Conservation (phyloP, 1,139 yeast genomes). For the Taphrina communis region DNA sequence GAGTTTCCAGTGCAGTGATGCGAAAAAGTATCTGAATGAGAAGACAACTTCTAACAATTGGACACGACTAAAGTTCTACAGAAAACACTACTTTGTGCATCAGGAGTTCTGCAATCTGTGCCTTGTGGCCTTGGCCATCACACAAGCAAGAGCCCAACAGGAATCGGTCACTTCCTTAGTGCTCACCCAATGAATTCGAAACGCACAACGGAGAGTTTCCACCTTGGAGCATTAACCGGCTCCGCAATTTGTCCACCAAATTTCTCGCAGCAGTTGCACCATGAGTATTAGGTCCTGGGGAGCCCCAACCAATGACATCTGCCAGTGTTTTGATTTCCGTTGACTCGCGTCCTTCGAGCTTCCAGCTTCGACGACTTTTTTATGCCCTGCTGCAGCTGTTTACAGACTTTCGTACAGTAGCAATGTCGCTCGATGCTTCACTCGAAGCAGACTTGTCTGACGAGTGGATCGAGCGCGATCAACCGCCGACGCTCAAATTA, state of each 20-base stretch:
- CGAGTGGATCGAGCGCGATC: conserved; percentile 40
- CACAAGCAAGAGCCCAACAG: no score
- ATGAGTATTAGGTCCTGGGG: background rate
- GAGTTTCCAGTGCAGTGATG: conserved; percentile 65
- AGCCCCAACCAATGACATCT: conserved; percentile 11
- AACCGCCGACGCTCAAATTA: conserved; percentile 27
- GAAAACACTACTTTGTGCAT: no score
- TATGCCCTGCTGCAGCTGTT: no score
- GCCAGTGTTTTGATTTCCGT: conserved; percentile 26
- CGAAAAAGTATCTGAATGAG: no score
- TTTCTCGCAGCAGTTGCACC: background rate
- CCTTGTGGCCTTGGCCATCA: no score
- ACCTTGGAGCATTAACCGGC: background rate
- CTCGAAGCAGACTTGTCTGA: conserved; percentile 27
- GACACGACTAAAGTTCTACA: no score
- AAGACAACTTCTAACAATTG: no score
- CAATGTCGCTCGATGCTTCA: conserved; percentile 9
- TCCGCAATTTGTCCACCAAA: background rate
- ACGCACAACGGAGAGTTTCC: no score
- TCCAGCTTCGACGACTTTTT: background rate
- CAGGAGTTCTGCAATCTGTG: no score
- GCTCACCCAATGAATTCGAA: no score
- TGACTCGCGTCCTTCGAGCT: background rate
- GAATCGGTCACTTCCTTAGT: no score
- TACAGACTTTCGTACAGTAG: no score